Evolutionary conservation across 768 basidiomycete genomes (phyloP).

Genomic region (Pleurotus pulmonarius): DNA sequence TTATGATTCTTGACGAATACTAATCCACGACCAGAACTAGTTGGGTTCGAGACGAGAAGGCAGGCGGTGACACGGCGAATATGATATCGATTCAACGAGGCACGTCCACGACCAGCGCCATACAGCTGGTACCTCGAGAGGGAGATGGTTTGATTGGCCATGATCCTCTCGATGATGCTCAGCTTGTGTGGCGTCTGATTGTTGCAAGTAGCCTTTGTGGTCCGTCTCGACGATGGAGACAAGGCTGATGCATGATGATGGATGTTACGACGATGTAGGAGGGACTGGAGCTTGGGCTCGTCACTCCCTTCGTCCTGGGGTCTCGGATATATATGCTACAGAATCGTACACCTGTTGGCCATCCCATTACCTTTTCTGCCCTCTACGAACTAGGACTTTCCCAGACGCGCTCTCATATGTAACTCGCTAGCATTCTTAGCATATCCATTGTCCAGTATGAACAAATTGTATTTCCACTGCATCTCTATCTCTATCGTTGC

Average conservation of each 20-base stretch:
- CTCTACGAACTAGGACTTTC: background rate
- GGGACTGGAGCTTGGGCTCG: background rate
- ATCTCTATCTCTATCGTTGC: too few species aligned
- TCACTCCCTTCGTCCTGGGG: background rate
- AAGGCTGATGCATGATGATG: background rate
- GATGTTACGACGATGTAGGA: background rate
- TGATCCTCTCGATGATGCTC: too few species aligned
- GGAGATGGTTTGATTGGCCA: too few species aligned
- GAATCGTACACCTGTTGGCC: background rate
- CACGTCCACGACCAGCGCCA: background rate
- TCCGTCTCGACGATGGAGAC: background rate
- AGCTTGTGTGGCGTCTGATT: too few species aligned
- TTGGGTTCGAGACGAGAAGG: background rate
- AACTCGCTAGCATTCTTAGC: background rate
- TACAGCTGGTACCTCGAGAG: too few species aligned
- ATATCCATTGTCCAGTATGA: background rate
- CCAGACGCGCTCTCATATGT: background rate
- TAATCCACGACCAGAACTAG: background rate
- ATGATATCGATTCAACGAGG: conserved; percentile 4
- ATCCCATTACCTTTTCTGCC: background rate
- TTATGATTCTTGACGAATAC: conserved; percentile 13
- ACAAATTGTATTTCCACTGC: too few species aligned
- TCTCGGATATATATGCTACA: background rate
- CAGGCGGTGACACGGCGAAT: background rate
- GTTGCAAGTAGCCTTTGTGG: too few species aligned